Evolutionary conservation across 148 eudicot species (phyloP).

Genomic region (Chenopodium formosanum): DNA sequence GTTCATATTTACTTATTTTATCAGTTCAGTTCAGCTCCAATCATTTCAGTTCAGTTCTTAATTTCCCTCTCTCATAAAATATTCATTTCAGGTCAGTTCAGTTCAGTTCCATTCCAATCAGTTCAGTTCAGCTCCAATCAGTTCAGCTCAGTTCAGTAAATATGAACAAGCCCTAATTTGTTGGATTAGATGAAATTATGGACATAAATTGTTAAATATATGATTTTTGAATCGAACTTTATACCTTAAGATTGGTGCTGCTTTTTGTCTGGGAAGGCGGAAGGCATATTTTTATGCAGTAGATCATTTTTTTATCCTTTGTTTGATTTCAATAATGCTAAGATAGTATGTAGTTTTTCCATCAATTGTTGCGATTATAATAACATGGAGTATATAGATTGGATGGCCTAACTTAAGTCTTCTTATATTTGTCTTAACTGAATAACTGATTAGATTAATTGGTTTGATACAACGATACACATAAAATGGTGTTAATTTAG

Average conservation of each 20-base stretch:
- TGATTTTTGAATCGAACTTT: not conserved
- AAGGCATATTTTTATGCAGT: not conserved
- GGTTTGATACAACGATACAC: too few species aligned
- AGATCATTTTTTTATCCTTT: not conserved
- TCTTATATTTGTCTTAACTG: constrained; percentile 4
- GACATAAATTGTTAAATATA: not conserved
- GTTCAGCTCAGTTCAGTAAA: too few species aligned
- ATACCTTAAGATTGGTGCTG: constrained; percentile 1
- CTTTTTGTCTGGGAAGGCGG: constrained; percentile 6
- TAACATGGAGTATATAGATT: not conserved
- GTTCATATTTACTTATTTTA: too few species aligned
- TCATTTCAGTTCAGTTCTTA: too few species aligned
- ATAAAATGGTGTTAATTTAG: too few species aligned
- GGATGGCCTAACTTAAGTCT: not conserved
- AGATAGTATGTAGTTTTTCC: constrained; percentile 24
- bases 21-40: too few species aligned
- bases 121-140: too few species aligned
- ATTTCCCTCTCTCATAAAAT: too few species aligned
- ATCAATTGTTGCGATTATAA: not conserved
- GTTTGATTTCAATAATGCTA: not conserved
- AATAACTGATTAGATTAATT: constrained; percentile 1
- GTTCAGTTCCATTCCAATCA: too few species aligned
- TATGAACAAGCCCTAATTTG: not conserved
- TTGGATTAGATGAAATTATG: constrained; percentile 6
- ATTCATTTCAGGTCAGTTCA: too few species aligned